Evolutionary conservation across 1,284 basidiomycete species (phyloP).

Genomic region (Moniliella sp.): DNA sequence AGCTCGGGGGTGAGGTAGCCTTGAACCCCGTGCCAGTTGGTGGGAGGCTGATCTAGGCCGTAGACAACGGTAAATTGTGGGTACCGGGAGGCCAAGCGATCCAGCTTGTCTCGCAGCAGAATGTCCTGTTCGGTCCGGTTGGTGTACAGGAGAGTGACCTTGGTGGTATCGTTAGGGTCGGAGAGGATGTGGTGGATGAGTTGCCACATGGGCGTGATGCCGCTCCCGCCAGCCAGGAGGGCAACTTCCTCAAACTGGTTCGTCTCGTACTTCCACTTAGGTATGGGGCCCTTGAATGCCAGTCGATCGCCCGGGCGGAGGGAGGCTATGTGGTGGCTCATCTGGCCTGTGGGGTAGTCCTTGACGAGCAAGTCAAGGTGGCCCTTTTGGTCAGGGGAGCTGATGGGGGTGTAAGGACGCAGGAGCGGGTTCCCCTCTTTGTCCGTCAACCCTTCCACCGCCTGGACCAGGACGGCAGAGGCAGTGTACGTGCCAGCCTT

Average conservation of each 20-base stretch:
- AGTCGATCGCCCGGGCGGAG: constrained; percentile 47
- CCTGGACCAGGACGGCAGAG: too few relatives aligned
- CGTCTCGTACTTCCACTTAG: constrained; percentile 43
- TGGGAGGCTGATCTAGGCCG: constrained; percentile 83
- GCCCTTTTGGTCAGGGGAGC: constrained; percentile 70
- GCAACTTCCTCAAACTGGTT: constrained; percentile 44
- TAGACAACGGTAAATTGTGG: constrained; percentile 54
- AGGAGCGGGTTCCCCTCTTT: constrained; percentile 72
- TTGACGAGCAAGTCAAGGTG: constrained; percentile 92
- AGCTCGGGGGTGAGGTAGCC: constrained; percentile 89
- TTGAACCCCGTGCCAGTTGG: constrained; percentile 61
- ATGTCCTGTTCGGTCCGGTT: constrained; percentile 48
- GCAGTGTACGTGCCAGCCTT: too few relatives aligned
- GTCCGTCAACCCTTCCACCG: too few relatives aligned
- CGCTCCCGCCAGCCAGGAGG: constrained; percentile 83
- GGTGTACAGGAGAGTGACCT: constrained; percentile 81
- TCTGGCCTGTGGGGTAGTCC: constrained; percentile 89
- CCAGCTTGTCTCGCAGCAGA: constrained; percentile 62
- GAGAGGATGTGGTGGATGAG: constrained; percentile 72
- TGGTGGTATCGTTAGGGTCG: constrained; percentile 62
- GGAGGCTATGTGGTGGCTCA: constrained; percentile 60
- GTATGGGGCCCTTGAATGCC: constrained; percentile 81
- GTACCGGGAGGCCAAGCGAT: constrained; percentile 51
- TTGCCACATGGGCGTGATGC: constrained; percentile 66
- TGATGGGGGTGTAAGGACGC: constrained; percentile 83